Evolutionary conservation across 2,329 filamentous ascomycete genomes (phyloP).

Genomic region (Pseudofabraea citricarpa): DNA sequence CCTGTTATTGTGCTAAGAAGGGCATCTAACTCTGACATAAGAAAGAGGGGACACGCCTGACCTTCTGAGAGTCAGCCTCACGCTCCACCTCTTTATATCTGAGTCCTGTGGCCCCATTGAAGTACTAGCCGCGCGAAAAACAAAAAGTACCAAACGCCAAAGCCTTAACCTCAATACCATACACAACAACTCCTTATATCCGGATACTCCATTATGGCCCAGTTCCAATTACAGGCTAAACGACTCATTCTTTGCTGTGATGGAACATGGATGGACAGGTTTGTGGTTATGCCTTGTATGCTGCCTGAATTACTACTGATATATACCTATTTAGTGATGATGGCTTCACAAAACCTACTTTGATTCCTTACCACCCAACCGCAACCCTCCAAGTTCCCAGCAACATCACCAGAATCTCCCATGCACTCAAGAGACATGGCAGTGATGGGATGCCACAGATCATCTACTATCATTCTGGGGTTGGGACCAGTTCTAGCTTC

Average conservation of each 20-base stretch:
- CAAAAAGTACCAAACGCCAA: too few relatives aligned
- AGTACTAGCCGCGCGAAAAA: too few relatives aligned
- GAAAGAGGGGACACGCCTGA: too few relatives aligned
- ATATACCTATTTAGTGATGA: slow-evolving; percentile 16
- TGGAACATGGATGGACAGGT: slow-evolving; percentile 27
- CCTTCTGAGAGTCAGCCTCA: too few relatives aligned
- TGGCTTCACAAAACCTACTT: slow-evolving; percentile 22
- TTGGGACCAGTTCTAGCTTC: slow-evolving; percentile 36
- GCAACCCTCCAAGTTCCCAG: slow-evolving; percentile 53
- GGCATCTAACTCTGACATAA: too few relatives aligned
- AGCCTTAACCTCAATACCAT: too few relatives aligned
- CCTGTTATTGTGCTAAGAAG: too few relatives aligned
- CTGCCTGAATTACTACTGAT: slow-evolving; percentile 3
- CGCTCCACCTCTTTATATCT: too few relatives aligned
- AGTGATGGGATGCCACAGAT: slow-evolving; percentile 36
- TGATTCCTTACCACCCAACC: slow-evolving; percentile 52
- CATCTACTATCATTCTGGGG: slow-evolving; percentile 2
- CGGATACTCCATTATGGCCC: neutral
- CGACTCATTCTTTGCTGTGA: slow-evolving; percentile 27
- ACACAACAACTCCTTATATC: too few relatives aligned
- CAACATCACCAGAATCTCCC: slow-evolving; percentile 56
- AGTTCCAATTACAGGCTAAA: slow-evolving; percentile 9
- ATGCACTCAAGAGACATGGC: slow-evolving; percentile 48
- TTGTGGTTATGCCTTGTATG: slow-evolving; percentile 3
- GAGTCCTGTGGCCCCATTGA: too few relatives aligned